Conservation (phyloP, 2,329 filamentous ascomycete genomes). For the Setomelanomma holmii region DNA sequence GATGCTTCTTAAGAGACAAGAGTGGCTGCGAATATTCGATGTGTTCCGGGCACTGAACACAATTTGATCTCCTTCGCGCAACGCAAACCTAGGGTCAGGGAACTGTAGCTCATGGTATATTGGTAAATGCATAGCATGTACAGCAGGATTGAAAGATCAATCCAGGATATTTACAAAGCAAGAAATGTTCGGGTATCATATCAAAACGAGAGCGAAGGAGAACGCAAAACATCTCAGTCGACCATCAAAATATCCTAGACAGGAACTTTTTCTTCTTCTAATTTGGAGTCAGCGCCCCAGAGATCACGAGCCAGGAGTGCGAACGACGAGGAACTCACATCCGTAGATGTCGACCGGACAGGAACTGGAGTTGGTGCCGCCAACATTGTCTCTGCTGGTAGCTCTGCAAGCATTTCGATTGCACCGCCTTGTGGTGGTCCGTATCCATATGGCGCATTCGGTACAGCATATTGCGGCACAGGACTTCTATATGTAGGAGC, state of each 20-base stretch:
- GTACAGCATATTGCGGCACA: slow-evolving; percentile 10
- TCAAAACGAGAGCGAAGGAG: neutral
- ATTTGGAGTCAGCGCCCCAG: slow-evolving; percentile 12
- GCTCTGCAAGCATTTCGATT: slow-evolving; percentile 25
- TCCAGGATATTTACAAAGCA: neutral
- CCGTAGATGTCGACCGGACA: slow-evolving; percentile 17
- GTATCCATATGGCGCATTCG: slow-evolving; percentile 13
- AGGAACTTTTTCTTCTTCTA: slow-evolving; percentile 36
- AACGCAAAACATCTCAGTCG: neutral
- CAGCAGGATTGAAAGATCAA: neutral
- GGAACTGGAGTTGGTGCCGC: slow-evolving; percentile 16
- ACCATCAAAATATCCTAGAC: slow-evolving; percentile 28
- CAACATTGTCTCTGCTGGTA: slow-evolving; percentile 20
- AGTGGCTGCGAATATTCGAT: too few relatives aligned
- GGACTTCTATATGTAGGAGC: slow-evolving; percentile 18
- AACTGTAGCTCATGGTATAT: too few relatives aligned
- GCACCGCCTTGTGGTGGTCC: slow-evolving; percentile 15
- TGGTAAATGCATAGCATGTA: neutral
- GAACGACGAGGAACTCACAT: slow-evolving; percentile 17
- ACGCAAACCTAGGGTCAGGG: too few relatives aligned
- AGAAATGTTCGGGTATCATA: slow-evolving; percentile 10
- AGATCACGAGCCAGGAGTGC: slow-evolving; percentile 3
- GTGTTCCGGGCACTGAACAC: too few relatives aligned
- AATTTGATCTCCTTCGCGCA: too few relatives aligned
- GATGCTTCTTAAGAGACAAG: neutral